Percentiles rank a stretch among this genome's conserved stretches.
Conservation (phyloP, 805 yeast species). For the Wickerhamomyces bovis region DNA sequence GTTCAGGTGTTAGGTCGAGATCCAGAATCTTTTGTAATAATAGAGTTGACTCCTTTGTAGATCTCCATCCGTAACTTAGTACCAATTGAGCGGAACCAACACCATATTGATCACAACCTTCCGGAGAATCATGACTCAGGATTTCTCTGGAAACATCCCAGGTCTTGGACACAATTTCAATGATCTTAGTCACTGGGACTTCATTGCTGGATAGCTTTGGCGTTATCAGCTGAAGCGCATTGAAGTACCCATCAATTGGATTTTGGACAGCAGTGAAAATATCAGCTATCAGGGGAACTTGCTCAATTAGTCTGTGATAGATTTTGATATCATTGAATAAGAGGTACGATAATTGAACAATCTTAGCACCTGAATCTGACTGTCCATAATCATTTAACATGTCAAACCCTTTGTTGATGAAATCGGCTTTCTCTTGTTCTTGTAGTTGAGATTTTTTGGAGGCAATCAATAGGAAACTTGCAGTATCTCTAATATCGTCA, state of each 20-base stretch:
- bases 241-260: conserved; percentile 67
- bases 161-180: conserved; percentile 20
- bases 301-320: conserved; percentile 28
- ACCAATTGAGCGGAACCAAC: conserved; percentile 40
- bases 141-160: conserved; percentile 36
- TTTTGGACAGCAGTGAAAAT: conserved; percentile 40
- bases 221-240: conserved; percentile 46
- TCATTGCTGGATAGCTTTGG: conserved; percentile 13
- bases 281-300: conserved; percentile 29
- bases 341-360: conserved; percentile 45
- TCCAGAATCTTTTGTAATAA: conserved; percentile 43
- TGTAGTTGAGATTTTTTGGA: conserved; percentile 17
- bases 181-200: conserved; percentile 5
- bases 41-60: conserved; percentile 67
- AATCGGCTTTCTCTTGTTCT: conserved; percentile 7
- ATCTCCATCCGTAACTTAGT: conserved; percentile 74
- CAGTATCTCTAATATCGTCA: conserved; percentile 62
- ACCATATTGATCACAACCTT: conserved; percentile 47
- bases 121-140: conserved; percentile 66
- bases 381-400: conserved; percentile 45
- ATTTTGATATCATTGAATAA: conserved; percentile 27
- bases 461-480: conserved; percentile 39
- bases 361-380: conserved; percentile 76
- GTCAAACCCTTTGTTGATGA: conserved; percentile 24
- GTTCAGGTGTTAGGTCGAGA: conserved; percentile 18